Base-by-base conservation (phyloP, 2,329 filamentous ascomycete species). In the Aspergillus hiratsukae region DNA sequence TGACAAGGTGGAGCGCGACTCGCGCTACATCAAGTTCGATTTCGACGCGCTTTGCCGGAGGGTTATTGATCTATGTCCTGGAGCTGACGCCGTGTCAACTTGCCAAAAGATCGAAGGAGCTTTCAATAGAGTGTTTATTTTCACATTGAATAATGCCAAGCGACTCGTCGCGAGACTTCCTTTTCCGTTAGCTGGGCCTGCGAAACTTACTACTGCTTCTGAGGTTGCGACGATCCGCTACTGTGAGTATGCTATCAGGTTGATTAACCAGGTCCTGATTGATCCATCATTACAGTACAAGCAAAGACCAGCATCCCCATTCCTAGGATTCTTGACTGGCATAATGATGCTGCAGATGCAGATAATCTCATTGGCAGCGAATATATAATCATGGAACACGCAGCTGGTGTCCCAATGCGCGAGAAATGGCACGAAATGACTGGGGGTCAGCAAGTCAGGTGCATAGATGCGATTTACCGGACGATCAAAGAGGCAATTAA, bases 141-240 rank as follows among this genome's bases (percentile, higher is more conserved):
- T 80, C 53, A 66, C 65, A 19, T 67, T 74, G 43, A 63, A 80
- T 49, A 72, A 76, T 63, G 71, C 54, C 7, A 64, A 64, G 58
- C 62, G 60, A 21, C 54, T 78, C 23, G 71, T 80, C 17, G 78
- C 74, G 2, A 74, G 71, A 61, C 55, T 80, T n/a, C 76, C 75
- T 2, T 77, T 74, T 61, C 54, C 55, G 2, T 48, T 75, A 35
- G 72, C 74, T 59, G 76, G 75, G 9, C 74, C 73, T 8, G 49
- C 63, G 43, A 66, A 62, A 46, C 63, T 76, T 21, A 70, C 66
- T 0, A 78, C 74, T 4, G 68, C 65, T 54, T 78, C 76, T 25
- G 75, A 80, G 63, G 75, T 80, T 60, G 77, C 78, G 28, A 80
- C 76, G 1, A 74, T 80, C 49, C 63, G 63, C 49, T 79, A 75